Percentiles rank a stretch among this genome's conserved stretches.
These are phyloP conservation scores for Ambispora gerdemannii DNA, from an alignment of 192 early-diverging fungal genomes.

Conservation along the genomic window DNA sequence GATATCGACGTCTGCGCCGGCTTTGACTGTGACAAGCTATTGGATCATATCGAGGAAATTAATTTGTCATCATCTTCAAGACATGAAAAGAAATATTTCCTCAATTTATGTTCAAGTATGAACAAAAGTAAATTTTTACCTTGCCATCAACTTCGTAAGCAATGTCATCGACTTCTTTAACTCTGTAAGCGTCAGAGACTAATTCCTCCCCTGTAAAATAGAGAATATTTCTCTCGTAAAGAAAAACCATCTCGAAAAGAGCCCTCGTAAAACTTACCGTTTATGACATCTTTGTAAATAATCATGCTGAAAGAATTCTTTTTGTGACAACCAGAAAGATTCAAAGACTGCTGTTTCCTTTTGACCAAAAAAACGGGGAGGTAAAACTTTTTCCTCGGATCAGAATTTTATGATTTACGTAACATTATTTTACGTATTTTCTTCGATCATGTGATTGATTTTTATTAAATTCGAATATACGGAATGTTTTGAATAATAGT, in stretches of 20 bases:
- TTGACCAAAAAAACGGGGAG: too few relatives aligned
- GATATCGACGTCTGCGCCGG: constrained; percentile 75
- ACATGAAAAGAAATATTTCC: background rate
- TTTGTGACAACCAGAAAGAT: too few relatives aligned
- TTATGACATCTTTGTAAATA: constrained; percentile 65
- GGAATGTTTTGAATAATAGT: too few relatives aligned
- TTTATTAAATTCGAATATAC: too few relatives aligned
- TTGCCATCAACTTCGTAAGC: constrained; percentile 77
- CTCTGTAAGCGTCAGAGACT: constrained; percentile 81
- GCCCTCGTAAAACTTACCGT: constrained; percentile 47
- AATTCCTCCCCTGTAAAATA: constrained; percentile 74
- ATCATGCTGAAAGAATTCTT: constrained; percentile 46
- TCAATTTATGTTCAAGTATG: too few relatives aligned
- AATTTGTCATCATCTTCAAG: background rate
- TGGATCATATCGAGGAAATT: constrained; percentile 10
- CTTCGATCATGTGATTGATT: too few relatives aligned
- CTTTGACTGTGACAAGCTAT: constrained; percentile 61
- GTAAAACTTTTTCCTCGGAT: too few relatives aligned
- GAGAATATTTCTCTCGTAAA: background rate
- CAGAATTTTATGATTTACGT: too few relatives aligned
- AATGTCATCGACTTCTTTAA: constrained; percentile 62
- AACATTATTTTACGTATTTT: too few relatives aligned
- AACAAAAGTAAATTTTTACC: constrained; percentile 41
- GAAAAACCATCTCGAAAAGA: background rate
- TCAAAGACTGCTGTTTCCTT: too few relatives aligned